Evolutionary conservation across 2,329 filamentous ascomycete species (phyloP).

Genomic region (Xylogone sp.): DNA sequence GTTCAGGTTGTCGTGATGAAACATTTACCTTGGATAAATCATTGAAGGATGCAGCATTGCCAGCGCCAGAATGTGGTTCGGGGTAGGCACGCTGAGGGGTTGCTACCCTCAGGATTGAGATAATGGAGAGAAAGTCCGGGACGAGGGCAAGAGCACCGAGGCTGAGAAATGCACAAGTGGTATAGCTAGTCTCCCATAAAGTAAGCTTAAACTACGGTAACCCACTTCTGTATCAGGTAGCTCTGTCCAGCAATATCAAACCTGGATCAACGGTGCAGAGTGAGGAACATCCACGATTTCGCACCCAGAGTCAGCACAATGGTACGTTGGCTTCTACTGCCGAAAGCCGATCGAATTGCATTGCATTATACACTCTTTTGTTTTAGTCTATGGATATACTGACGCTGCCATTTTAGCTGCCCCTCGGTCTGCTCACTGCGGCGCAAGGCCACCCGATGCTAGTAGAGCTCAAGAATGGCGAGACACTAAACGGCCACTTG

Average conservation of each 20-base stretch:
- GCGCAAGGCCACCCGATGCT: conserved; percentile 98
- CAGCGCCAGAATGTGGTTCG: too few species aligned
- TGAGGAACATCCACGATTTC: neutral
- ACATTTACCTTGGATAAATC: neutral
- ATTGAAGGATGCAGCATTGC: too few species aligned
- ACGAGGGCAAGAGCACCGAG: neutral
- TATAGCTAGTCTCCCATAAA: neutral
- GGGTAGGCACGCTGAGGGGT: too few species aligned
- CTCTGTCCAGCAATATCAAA: conserved; percentile 1
- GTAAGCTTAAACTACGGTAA: neutral
- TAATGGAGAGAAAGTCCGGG: neutral
- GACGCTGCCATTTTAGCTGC: conserved; percentile 47
- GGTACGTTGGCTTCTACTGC: conserved; percentile 6
- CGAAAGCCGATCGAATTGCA: too few species aligned
- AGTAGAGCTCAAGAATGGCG: conserved; percentile 94
- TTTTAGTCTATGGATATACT: neutral
- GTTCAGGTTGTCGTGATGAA: neutral
- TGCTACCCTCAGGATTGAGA: too few species aligned
- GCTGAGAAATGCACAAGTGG: neutral
- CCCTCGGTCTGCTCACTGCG: conserved; percentile 83
- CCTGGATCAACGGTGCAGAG: neutral
- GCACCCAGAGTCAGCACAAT: conserved; percentile 6
- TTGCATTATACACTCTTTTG: too few species aligned
- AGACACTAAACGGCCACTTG: conserved; percentile 94
- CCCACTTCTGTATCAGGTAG: neutral